Percentiles rank a stretch among this genome's conserved stretches.
Conservation (phyloP, 106 monocot species). For the Allium sativum region DNA sequence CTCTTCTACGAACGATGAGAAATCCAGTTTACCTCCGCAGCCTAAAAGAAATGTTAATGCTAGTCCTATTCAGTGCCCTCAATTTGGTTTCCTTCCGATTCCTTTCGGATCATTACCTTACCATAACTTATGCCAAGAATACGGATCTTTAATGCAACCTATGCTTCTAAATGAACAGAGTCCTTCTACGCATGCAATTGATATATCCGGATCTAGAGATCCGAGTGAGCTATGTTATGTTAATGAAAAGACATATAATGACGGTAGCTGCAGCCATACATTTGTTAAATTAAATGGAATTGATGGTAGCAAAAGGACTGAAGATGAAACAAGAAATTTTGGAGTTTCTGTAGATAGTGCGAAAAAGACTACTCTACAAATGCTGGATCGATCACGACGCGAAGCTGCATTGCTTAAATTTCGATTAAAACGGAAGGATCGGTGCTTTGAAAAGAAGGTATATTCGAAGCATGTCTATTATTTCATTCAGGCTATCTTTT, state of each 20-base stretch:
- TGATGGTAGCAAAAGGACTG: slow-evolving; percentile 19
- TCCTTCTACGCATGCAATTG: slow-evolving; percentile 11
- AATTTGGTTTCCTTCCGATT: slow-evolving; percentile 39
- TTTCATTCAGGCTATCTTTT: too few relatives aligned
- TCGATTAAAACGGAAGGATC: slow-evolving; percentile 75
- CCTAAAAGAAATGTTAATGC: slow-evolving; percentile 11
- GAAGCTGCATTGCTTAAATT: slow-evolving; percentile 87
- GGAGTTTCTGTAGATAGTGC: slow-evolving; percentile 25
- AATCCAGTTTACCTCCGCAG: slow-evolving; percentile 1
- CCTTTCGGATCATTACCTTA: slow-evolving; percentile 42
- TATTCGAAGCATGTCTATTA: too few relatives aligned
- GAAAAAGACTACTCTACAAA: slow-evolving; percentile 35
- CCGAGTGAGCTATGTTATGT: slow-evolving; percentile 8
- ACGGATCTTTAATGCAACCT: slow-evolving; percentile 36
- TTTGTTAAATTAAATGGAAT: slow-evolving; percentile 26
- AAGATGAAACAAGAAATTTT: slow-evolving; percentile 15
- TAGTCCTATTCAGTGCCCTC: slow-evolving; percentile 13
- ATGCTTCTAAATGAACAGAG: slow-evolving; percentile 30
- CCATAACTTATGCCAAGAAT: slow-evolving; percentile 30
- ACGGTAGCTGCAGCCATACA: slow-evolving; percentile 28
- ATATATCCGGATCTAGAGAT: slow-evolving; percentile 12
- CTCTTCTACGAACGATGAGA: slow-evolving; percentile 19
- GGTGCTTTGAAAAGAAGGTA: slow-evolving; percentile 98
- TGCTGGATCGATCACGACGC: slow-evolving; percentile 34
- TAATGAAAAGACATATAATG: slow-evolving; percentile 21